Percentiles rank a stretch among this genome's conserved stretches.
These are phyloP conservation scores for Madurella fahalii DNA, from an alignment of 2,329 filamentous ascomycete genomes.

Conservation along the genomic window DNA sequence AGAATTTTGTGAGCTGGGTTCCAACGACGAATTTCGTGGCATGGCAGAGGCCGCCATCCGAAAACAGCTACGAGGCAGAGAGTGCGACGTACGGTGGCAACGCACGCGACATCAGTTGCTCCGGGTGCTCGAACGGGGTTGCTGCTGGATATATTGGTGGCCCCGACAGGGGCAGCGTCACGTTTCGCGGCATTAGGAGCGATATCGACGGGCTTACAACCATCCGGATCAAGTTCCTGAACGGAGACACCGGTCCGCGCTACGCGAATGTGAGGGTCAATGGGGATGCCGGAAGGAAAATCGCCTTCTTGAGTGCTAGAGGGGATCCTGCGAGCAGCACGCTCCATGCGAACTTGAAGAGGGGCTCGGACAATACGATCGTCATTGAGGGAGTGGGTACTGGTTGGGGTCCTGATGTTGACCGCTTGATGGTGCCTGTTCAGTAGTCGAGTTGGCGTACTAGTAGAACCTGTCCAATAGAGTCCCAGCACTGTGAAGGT, in stretches of 20 bases:
- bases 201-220: constrained; percentile 44
- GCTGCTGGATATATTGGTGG: constrained; percentile 56
- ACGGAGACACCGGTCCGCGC: constrained; percentile 50
- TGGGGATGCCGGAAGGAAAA: constrained; percentile 40
- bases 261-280: constrained; percentile 55
- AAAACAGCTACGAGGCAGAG: constrained; percentile 52
- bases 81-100: constrained; percentile 40
- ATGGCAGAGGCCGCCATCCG: constrained; percentile 31
- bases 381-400: constrained; percentile 39
- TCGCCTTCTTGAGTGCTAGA: constrained; percentile 52
- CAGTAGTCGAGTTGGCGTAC: constrained; percentile 22
- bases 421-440: constrained; percentile 51
- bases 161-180: constrained; percentile 40
- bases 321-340: constrained; percentile 43
- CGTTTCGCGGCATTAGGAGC: constrained; percentile 44
- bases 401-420: constrained; percentile 49
- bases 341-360: constrained; percentile 45
- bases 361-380: constrained; percentile 45
- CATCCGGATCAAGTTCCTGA: constrained; percentile 51
- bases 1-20: constrained; percentile 54
- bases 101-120: constrained; percentile 45
- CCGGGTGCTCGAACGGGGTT: constrained; percentile 45
- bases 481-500: no score
- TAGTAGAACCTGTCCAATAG: no score
- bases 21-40: constrained; percentile 28